Conservation (phyloP, 345 rosid species). For the Arabidopsis suecica region DNA sequence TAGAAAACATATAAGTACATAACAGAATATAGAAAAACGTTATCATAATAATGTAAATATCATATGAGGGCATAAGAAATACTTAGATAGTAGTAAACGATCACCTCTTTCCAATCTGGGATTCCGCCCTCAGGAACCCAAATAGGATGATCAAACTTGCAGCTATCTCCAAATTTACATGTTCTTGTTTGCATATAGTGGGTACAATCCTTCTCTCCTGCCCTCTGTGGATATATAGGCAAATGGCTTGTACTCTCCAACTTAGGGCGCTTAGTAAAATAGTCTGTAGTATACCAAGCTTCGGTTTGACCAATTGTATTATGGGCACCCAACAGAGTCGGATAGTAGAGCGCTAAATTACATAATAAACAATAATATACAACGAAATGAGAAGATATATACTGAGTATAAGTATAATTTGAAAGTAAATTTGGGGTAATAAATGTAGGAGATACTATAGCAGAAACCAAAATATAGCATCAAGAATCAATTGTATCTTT, state of each 20-base stretch:
- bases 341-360: slow-evolving; percentile 92
- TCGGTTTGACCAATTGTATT: slow-evolving; percentile 87
- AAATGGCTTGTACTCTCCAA: slow-evolving; percentile 81
- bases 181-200: slow-evolving; percentile 99
- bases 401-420: slow-evolving; percentile 52
- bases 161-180: slow-evolving; percentile 97
- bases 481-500: slow-evolving; percentile 28
- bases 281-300: slow-evolving; percentile 88
- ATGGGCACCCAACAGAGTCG: slow-evolving; percentile 77
- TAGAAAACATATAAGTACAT: slow-evolving; percentile 35
- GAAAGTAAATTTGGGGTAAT: slow-evolving; percentile 44
- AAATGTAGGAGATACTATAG: slow-evolving; percentile 33
- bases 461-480: slow-evolving; percentile 35
- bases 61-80: slow-evolving; percentile 37
- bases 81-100: slow-evolving; percentile 62
- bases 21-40: slow-evolving; percentile 20
- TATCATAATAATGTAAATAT: slow-evolving; percentile 28
- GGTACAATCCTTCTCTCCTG: slow-evolving; percentile 99
- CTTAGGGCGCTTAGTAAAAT: slow-evolving; percentile 89
- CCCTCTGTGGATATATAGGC: slow-evolving; percentile 92
- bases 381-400: slow-evolving; percentile 54
- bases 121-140: slow-evolving; percentile 99
- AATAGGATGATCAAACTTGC: slow-evolving; percentile 99
- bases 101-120: slow-evolving; percentile 99
- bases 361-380: slow-evolving; percentile 69